These are phyloP conservation scores for Pyropia yezoensis DNA, from an alignment of 23 red algal species.

Conservation along the genomic window DNA sequence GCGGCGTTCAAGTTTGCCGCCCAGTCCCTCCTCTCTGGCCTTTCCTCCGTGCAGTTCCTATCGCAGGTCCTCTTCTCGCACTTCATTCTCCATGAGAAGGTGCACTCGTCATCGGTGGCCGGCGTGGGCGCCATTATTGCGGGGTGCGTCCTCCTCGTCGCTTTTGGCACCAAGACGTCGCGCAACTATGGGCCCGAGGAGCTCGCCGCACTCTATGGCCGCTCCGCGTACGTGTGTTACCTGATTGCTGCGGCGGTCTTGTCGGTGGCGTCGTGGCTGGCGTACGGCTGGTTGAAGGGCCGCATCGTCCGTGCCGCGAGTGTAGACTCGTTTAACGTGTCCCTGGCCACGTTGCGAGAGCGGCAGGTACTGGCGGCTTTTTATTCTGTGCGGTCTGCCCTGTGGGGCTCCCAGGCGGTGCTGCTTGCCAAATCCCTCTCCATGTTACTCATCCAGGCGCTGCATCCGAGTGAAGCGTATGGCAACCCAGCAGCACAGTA, in stretches of 20 bases:
- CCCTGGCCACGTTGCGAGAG: constrained; percentile 49
- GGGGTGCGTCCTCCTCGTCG: constrained; percentile 69
- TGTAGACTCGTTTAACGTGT: constrained; percentile 59
- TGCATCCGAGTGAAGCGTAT: constrained; percentile 63
- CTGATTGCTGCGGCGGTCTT: constrained; percentile 50
- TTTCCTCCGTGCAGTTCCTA: constrained; percentile 79
- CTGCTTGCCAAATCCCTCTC: constrained; percentile 73
- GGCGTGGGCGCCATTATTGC: constrained; percentile 62
- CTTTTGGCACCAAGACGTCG: constrained; percentile 67
- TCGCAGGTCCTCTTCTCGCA: constrained; percentile 70
- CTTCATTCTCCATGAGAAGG: constrained; percentile 73
- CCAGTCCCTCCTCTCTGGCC: constrained; percentile 76
- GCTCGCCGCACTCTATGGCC: constrained; percentile 64
- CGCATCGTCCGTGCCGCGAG: constrained; percentile 56
- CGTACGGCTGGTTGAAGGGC: constrained; percentile 56
- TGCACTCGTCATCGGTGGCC: constrained; percentile 37
- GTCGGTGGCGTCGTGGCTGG: constrained; percentile 38
- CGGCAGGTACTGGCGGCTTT: constrained; percentile 66
- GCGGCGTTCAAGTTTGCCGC: constrained; percentile 84
- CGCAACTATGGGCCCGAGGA: constrained; percentile 76
- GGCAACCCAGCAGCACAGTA: constrained; percentile 45
- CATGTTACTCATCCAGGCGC: constrained; percentile 70
- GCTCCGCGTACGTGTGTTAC: constrained; percentile 81
- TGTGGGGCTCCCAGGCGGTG: constrained; percentile 75
- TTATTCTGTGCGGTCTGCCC: constrained; percentile 58